phyloP scores from a whole-genome alignment of 2,329 filamentous ascomycete species.

The Ophiostoma piceae region DNA sequence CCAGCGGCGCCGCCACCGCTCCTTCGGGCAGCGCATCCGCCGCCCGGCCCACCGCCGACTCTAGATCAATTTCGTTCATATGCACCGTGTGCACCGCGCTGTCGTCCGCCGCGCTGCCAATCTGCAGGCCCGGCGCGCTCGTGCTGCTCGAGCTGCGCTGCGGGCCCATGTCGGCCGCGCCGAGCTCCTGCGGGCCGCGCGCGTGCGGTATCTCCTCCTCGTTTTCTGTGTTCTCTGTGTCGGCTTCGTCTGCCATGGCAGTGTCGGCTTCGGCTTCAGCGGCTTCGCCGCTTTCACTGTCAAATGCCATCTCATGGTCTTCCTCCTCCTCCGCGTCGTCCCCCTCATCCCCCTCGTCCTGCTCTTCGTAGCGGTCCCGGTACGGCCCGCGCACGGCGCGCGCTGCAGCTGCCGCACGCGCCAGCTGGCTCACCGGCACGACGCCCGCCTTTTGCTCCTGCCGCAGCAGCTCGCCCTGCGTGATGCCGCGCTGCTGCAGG shows the following conservation, averaged over 20 bases:
- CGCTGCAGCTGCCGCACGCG: slow-evolving; percentile 38
- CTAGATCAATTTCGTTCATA: slow-evolving; percentile 51
- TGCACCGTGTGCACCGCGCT: slow-evolving; percentile 38
- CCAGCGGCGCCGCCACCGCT: slow-evolving; percentile 23
- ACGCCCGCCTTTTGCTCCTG: slow-evolving; percentile 81
- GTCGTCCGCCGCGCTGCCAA: slow-evolving; percentile 33
- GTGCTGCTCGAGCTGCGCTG: slow-evolving; percentile 47
- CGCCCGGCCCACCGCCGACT: slow-evolving; percentile 56
- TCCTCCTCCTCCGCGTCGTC: slow-evolving; percentile 16
- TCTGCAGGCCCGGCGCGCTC: slow-evolving; percentile 13
- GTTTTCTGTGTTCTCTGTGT: slow-evolving; percentile 30
- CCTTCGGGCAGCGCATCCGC: slow-evolving; percentile 29
- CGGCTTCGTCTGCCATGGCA: neutral
- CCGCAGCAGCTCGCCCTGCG: slow-evolving; percentile 78
- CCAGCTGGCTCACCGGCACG: slow-evolving; percentile 61
- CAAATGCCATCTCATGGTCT: slow-evolving; percentile 13
- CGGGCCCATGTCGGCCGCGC: slow-evolving; percentile 78
- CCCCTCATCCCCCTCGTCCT: slow-evolving; percentile 18
- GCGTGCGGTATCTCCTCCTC: slow-evolving; percentile 68
- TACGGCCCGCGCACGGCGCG: slow-evolving; percentile 22
- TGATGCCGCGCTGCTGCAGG: slow-evolving; percentile 51
- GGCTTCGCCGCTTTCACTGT: slow-evolving; percentile 4
- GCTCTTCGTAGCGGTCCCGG: slow-evolving; percentile 12
- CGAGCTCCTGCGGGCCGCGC: slow-evolving; percentile 77
- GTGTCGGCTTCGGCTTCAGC: too few species aligned